Conservation (phyloP, 75 land plant genomes). For the Chamaecyparis obtusa region DNA sequence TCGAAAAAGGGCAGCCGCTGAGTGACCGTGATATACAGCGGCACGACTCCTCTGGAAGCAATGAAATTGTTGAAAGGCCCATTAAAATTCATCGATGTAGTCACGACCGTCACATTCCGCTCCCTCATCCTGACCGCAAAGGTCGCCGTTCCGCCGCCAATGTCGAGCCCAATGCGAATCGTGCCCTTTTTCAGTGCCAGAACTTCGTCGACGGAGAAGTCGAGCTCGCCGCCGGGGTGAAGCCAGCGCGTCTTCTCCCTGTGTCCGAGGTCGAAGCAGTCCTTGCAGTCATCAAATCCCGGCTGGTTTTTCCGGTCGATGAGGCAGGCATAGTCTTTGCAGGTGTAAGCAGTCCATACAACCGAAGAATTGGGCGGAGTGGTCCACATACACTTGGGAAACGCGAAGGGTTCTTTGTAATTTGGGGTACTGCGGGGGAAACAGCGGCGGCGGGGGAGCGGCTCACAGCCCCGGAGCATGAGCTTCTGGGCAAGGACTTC, state of each 20-base stretch:
- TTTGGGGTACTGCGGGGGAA: constrained; percentile 42
- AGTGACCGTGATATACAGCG: constrained; percentile 50
- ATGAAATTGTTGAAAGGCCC: constrained; percentile 77
- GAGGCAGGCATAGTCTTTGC: constrained; percentile 79
- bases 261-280: constrained; percentile 72
- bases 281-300: constrained; percentile 43
- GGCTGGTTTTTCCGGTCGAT: constrained; percentile 32
- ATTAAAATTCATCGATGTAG: constrained; percentile 66
- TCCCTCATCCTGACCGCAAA: constrained; percentile 78
- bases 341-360: constrained; percentile 61
- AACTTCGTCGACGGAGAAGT: constrained; percentile 49
- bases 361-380: constrained; percentile 61
- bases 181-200: constrained; percentile 25
- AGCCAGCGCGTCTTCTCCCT: constrained; percentile 62
- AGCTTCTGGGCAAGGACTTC: constrained; percentile 58
- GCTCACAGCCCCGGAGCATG: constrained; percentile 76
- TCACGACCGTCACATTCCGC: constrained; percentile 59
- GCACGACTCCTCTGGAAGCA: constrained; percentile 59
- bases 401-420: constrained; percentile 50
- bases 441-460: constrained; percentile 75
- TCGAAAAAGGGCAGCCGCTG: constrained; percentile 75
- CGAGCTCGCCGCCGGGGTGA: constrained; percentile 18
- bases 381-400: constrained; percentile 60
- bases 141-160: constrained; percentile 67
- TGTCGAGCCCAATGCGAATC: constrained; percentile 63